These are phyloP conservation scores for Adansonia gregorii DNA, from an alignment of 441 rosid genomes.

Conservation along the genomic window DNA sequence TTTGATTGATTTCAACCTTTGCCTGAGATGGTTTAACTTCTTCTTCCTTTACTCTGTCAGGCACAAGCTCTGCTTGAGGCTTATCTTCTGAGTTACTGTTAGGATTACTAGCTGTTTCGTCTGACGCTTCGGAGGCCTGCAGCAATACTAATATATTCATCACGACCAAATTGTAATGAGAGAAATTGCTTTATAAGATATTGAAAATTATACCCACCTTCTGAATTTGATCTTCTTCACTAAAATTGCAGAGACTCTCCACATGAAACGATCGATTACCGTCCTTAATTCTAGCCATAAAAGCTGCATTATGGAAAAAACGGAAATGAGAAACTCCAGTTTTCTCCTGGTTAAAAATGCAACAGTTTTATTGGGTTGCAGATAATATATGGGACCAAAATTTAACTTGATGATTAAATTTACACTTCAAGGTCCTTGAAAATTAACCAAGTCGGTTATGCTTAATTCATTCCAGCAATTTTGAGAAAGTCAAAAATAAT, in stretches of 20 bases:
- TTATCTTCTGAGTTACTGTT: slow-evolving; percentile 28
- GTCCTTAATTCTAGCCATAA: slow-evolving; percentile 79
- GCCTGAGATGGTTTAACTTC: slow-evolving; percentile 33
- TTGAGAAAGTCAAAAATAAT: too few relatives aligned
- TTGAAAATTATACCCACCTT: slow-evolving; percentile 45
- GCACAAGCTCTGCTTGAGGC: slow-evolving; percentile 24
- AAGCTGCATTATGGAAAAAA: slow-evolving; percentile 55
- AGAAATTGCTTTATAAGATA: not conserved
- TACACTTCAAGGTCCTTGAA: not conserved
- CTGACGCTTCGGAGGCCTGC: slow-evolving; percentile 51
- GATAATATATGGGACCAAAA: not conserved
- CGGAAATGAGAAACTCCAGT: slow-evolving; percentile 9
- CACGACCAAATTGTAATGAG: not conserved
- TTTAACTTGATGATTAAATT: not conserved
- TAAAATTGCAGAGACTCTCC: slow-evolving; percentile 75
- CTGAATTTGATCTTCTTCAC: slow-evolving; percentile 61
- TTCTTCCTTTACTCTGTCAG: slow-evolving; percentile 32
- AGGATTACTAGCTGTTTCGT: slow-evolving; percentile 27
- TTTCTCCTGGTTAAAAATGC: not conserved
- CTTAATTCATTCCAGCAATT: not conserved
- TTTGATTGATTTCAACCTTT: slow-evolving; percentile 28
- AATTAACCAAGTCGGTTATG: not conserved
- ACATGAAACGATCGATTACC: slow-evolving; percentile 64
- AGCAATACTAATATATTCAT: slow-evolving; percentile 13
- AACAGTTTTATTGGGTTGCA: not conserved